Percentiles rank a stretch among this genome's conserved stretches.
Conservation (phyloP, 768 basidiomycete species). For the Tylopilus plumbeoviolaceoides region DNA sequence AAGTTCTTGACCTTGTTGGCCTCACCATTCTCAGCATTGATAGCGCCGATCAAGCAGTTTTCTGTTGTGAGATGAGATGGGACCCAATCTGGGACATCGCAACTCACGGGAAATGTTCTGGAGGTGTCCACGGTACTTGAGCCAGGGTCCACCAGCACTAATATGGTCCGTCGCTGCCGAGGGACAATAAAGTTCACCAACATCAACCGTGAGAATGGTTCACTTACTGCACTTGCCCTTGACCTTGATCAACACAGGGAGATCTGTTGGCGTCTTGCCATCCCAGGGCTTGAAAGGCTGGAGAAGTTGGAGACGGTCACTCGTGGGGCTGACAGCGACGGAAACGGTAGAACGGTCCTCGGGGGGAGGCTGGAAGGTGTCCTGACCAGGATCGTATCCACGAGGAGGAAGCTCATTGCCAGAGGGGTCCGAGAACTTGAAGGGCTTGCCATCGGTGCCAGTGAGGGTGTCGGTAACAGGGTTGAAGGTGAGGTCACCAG, state of each 20-base stretch:
- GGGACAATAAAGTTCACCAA: conserved; percentile 1
- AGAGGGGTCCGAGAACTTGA: conserved; percentile 92
- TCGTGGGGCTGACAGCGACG: conserved; percentile 82
- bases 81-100: not conserved
- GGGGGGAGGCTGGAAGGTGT: conserved; percentile 97
- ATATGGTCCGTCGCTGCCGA: conserved; percentile 82
- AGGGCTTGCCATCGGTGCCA: conserved; percentile 90
- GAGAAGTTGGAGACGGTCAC: conserved; percentile 88
- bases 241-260: conserved; percentile 97
- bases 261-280: conserved; percentile 83
- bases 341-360: conserved; percentile 74
- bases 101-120: conserved; percentile 91
- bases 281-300: conserved; percentile 90
- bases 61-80: conserved; percentile 40
- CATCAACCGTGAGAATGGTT: not conserved
- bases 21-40: conserved; percentile 92
- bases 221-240: conserved; percentile 96
- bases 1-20: conserved; percentile 96
- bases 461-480: conserved; percentile 86
- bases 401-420: conserved; percentile 92
- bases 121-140: conserved; percentile 99
- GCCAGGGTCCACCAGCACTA: conserved; percentile 97
- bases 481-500: conserved; percentile 94
- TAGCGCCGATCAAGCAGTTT: conserved; percentile 97
- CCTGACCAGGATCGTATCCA: conserved; percentile 94